Evolutionary conservation across 495 filamentous ascomycete species (phyloP), one percentile per base, ranked within the genome.

Genomic region (Pyronema omphalodes): DNA sequence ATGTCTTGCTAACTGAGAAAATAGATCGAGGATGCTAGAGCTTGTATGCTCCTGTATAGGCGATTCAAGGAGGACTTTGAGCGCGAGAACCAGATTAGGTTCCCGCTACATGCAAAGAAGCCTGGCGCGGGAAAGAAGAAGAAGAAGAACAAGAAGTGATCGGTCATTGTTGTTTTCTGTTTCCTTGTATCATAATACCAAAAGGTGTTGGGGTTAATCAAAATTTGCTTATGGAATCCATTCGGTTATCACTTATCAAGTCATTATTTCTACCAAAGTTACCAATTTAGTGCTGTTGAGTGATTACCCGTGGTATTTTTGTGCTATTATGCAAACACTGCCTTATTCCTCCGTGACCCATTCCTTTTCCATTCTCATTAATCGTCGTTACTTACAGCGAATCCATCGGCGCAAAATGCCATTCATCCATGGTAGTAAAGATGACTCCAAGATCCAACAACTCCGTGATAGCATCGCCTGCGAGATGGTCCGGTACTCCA

Each of bases 381-480:
- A 29, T 29, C 23, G 23, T 29, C 23, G 23, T 29, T 29, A 29
- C 23, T 5, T 29, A 29, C 23, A 29, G 23, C 23, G 6, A 47
- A 47, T 63, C 60, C 57, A 63, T 52, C 46, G 55, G 23, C 37
- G 55, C 59, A 46, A 65, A 41, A 58, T 65, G 62, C 53, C 74
- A 66, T 59, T 98, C 91, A 70, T 96, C 88, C 23, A 88, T 71
- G 9, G 93, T 98, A 49, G 88, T 86, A 68, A 86, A 98, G 49
- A 93, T 84, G 62, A 86, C 59, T 45, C 87, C 85, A 18, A 76
- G 64, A 6, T 65, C 70, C 40, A 88, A 59, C 64, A 96, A 64
- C 68, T 95, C 88, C 54, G 91, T 82, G 7, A 80, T 79, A 36
- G 81, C 93, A 45, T 73, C 76, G 47, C 75, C 62, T 15, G 94